Percentiles rank a stretch among this genome's conserved stretches.
phyloP scores from a whole-genome alignment of 305 asterid genomes.

The Plantago rigida region DNA sequence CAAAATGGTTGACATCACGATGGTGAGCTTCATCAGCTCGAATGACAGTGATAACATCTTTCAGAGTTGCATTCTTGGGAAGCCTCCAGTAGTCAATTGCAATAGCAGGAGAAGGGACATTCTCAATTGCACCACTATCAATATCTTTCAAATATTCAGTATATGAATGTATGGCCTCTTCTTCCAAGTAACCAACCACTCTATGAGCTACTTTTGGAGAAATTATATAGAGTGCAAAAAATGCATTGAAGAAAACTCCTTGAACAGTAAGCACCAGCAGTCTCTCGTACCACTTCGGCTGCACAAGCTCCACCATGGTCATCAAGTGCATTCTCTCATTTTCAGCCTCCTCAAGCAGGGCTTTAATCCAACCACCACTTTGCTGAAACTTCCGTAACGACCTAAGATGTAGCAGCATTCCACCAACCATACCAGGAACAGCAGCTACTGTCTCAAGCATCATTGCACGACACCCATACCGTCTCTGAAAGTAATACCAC shows the following conservation, averaged over 20 bases:
- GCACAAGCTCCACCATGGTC: slow-evolving; percentile 95
- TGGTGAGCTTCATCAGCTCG: slow-evolving; percentile 98
- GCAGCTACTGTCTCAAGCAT: slow-evolving; percentile 99
- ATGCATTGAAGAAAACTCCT: slow-evolving; percentile 86
- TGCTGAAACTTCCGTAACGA: slow-evolving; percentile 84
- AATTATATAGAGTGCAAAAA: slow-evolving; percentile 54
- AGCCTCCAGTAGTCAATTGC: slow-evolving; percentile 94
- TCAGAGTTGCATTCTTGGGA: slow-evolving; percentile 67
- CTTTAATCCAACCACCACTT: slow-evolving; percentile 97
- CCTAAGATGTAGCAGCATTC: slow-evolving; percentile 76
- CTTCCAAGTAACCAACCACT: slow-evolving; percentile 86
- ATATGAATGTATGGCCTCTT: slow-evolving; percentile 89
- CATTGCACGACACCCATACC: slow-evolving; percentile 93
- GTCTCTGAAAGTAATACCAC: slow-evolving; percentile 44
- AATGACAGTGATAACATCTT: slow-evolving; percentile 68
- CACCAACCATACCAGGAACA: slow-evolving; percentile 97
- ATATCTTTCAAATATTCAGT: slow-evolving; percentile 75
- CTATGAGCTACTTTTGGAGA: slow-evolving; percentile 91
- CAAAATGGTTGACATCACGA: slow-evolving; percentile 94
- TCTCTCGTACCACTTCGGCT: slow-evolving; percentile 90
- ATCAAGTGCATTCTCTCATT: slow-evolving; percentile 96
- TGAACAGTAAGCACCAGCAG: slow-evolving; percentile 73
- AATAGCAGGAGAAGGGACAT: slow-evolving; percentile 82
- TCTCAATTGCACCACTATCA: slow-evolving; percentile 57
- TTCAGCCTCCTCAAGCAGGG: slow-evolving; percentile 93